Conservation (phyloP, 2,329 filamentous ascomycete species). For the Meredithiella fracta region DNA sequence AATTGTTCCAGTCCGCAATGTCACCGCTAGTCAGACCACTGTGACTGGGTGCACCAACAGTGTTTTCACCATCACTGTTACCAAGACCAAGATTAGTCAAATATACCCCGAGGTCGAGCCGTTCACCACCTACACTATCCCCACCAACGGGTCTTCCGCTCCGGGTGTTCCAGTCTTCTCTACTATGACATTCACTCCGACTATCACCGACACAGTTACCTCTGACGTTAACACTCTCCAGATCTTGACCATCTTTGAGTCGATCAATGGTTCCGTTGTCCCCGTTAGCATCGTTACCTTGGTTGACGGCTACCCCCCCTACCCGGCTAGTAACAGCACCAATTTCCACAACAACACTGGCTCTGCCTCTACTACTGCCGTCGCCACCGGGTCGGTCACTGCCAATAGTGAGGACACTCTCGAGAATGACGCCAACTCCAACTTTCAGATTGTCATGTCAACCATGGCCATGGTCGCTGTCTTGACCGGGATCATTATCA, state of each 20-base stretch:
- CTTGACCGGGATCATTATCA: not conserved
- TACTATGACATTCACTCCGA: conserved; percentile 11
- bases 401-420: not conserved
- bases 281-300: conserved; percentile 12
- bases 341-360: conserved; percentile 5
- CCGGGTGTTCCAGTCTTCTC: conserved; percentile 2
- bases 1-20: not conserved
- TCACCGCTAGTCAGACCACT: not conserved
- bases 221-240: conserved; percentile 7
- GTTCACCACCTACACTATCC: conserved; percentile 8
- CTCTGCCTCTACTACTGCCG: not conserved
- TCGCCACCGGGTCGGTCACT: not conserved
- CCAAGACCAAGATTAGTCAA: conserved; percentile 11
- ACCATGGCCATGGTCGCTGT: not conserved
- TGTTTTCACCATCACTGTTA: conserved; percentile 12
- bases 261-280: conserved; percentile 6
- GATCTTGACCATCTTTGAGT: conserved; percentile 10
- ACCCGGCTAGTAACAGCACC: conserved; percentile 9
- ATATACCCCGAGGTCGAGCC: not conserved
- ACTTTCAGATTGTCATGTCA: not conserved
- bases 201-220: conserved; percentile 7
- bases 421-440: not conserved
- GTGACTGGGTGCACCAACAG: not conserved
- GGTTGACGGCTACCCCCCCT: conserved; percentile 9
- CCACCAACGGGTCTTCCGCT: not conserved